Conservation (phyloP, 768 basidiomycete genomes). For the Butyriboletus loyo region DNA sequence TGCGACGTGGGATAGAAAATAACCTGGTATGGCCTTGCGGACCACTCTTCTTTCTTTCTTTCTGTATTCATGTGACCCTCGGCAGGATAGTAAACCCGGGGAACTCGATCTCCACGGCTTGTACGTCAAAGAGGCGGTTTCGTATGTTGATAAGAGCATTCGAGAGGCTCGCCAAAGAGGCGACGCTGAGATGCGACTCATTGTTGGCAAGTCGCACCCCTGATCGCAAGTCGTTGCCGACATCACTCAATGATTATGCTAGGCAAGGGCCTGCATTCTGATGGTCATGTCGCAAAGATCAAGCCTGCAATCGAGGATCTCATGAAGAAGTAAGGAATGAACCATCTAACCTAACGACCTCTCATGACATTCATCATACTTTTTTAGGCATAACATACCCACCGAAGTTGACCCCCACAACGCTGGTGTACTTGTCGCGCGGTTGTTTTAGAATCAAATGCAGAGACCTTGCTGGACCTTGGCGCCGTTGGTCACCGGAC, state of each 20-base stretch:
- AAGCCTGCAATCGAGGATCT: constrained; percentile 89
- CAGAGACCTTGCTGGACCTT: too few relatives aligned
- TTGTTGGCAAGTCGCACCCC: constrained; percentile 65
- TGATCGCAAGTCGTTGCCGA: not conserved
- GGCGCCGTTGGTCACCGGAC: not conserved
- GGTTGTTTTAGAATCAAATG: constrained; percentile 25
- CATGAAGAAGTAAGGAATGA: constrained; percentile 63
- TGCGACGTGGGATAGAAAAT: constrained; percentile 49
- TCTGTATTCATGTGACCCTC: not conserved
- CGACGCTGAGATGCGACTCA: constrained; percentile 65
- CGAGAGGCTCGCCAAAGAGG: constrained; percentile 62
- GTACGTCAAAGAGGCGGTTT: constrained; percentile 90
- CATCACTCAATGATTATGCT: not conserved
- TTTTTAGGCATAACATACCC: constrained; percentile 61
- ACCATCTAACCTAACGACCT: not conserved
- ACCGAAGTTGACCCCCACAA: constrained; percentile 80
- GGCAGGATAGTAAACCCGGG: constrained; percentile 61
- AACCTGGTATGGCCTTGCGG: constrained; percentile 50
- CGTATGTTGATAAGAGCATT: constrained; percentile 67
- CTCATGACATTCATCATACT: not conserved
- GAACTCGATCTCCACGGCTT: constrained; percentile 90
- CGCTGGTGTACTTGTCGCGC: constrained; percentile 79
- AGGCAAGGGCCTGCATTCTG: constrained; percentile 89
- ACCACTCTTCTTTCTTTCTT: not conserved
- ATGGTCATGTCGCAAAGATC: constrained; percentile 74